Evolutionary conservation across 306 rosid genomes (phyloP).

Genomic region (Cicer pinnatifidum): DNA sequence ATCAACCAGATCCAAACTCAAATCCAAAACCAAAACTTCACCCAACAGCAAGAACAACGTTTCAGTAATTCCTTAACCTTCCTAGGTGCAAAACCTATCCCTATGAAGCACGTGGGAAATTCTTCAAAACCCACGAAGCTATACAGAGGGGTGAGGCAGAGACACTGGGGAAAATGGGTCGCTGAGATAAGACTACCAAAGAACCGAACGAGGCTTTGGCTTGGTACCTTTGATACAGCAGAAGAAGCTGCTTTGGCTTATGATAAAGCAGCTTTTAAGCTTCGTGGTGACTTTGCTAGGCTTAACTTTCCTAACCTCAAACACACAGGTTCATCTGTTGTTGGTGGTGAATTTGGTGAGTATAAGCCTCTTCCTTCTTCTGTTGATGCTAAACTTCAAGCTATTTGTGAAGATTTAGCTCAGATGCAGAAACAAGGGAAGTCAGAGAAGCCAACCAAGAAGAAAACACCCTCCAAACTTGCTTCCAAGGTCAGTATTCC

Average conservation of each 20-base stretch:
- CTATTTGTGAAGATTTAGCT: slow-evolving; percentile 83
- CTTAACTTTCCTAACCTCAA: slow-evolving; percentile 87
- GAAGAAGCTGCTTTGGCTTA: slow-evolving; percentile 99
- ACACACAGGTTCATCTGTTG: slow-evolving; percentile 64
- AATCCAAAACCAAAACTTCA: slow-evolving; percentile 50
- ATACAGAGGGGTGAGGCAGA: slow-evolving; percentile 89
- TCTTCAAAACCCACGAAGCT: slow-evolving; percentile 79
- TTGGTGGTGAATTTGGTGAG: slow-evolving; percentile 74
- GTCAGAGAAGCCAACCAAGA: slow-evolving; percentile 54
- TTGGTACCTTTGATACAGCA: slow-evolving; percentile 94
- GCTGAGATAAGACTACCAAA: slow-evolving; percentile 96
- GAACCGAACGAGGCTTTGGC: slow-evolving; percentile 95
- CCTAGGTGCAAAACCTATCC: slow-evolving; percentile 63
- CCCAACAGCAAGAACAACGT: slow-evolving; percentile 19
- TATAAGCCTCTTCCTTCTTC: slow-evolving; percentile 87
- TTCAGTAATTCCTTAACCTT: slow-evolving; percentile 41
- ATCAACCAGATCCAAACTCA: slow-evolving; percentile 78
- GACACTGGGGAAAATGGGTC: slow-evolving; percentile 99
- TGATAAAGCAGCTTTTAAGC: slow-evolving; percentile 92
- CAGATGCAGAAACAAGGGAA: slow-evolving; percentile 71
- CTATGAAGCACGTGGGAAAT: slow-evolving; percentile 72
- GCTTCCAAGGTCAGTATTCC: not conserved
- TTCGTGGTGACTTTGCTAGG: slow-evolving; percentile 91
- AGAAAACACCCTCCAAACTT: not conserved
- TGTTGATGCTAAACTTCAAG: slow-evolving; percentile 93